phyloP scores from a whole-genome alignment of 2,329 filamentous ascomycete genomes.

The Aulographum hederae region DNA sequence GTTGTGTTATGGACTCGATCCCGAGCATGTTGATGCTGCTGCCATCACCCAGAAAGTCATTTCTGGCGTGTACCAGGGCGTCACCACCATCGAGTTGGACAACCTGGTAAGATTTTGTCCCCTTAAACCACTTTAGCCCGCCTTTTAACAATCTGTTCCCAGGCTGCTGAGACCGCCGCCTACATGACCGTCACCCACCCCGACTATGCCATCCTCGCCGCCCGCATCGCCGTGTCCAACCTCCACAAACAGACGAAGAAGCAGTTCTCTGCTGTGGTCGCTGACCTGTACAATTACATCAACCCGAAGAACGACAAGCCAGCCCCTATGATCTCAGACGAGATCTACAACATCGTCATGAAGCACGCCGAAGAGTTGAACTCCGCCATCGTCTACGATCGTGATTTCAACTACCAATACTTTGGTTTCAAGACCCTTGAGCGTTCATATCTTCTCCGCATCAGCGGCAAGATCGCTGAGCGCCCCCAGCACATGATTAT shows the following conservation, averaged over 20 bases:
- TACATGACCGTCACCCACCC: constrained; percentile 99
- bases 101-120: constrained; percentile 57
- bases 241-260: constrained; percentile 99
- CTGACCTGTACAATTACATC: constrained; percentile 85
- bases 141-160: constrained; percentile 7
- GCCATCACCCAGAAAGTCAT: constrained; percentile 99
- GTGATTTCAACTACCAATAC: constrained; percentile 99
- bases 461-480: constrained; percentile 91
- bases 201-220: constrained; percentile 95
- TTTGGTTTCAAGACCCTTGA: constrained; percentile 99
- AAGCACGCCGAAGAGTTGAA: constrained; percentile 93
- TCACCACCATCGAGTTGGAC: constrained; percentile 89
- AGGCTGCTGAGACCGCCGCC: constrained; percentile 96
- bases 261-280: constrained; percentile 92
- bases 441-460: constrained; percentile 89
- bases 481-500: constrained; percentile 99
- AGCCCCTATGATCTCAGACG: constrained; percentile 88
- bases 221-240: constrained; percentile 96
- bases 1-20: constrained; percentile 91
- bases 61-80: constrained; percentile 95
- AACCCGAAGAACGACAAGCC: constrained; percentile 75
- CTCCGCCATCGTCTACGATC: constrained; percentile 96
- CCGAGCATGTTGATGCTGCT: constrained; percentile 89
- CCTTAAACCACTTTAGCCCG: constrained; percentile 1
- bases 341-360: constrained; percentile 86